A percentile compares a stretch with the other conserved stretches of the same genome.
These are phyloP conservation scores for Verticillium nonalfalfae DNA, from an alignment of 2,329 filamentous ascomycete species.

Conservation along the genomic window DNA sequence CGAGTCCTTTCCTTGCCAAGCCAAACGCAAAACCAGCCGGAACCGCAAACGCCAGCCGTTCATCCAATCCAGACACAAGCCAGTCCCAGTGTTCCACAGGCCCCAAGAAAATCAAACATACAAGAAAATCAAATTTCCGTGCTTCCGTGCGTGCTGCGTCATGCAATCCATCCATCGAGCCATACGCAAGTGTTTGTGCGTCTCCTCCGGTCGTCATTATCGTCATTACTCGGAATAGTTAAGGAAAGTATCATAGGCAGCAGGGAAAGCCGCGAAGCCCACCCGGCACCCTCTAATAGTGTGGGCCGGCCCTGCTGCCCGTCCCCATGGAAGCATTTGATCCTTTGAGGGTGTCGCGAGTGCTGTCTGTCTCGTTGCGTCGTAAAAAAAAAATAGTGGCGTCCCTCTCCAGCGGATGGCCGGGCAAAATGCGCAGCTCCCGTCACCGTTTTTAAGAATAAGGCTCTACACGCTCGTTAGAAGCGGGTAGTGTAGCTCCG, in stretches of 20 bases:
- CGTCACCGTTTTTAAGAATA: background rate
- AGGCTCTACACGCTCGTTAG: slow-evolving; percentile 13
- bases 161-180: background rate
- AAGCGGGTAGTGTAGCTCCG: slow-evolving; percentile 30
- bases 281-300: slow-evolving; percentile 1
- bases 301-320: background rate
- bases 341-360: background rate
- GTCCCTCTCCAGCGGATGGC: slow-evolving; percentile 5
- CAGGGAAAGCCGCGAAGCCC: slow-evolving; percentile 1
- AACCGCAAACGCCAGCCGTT: background rate
- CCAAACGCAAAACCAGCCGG: background rate
- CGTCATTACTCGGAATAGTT: background rate
- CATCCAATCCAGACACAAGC: background rate
- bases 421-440: background rate
- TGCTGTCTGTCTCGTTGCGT: slow-evolving; percentile 11
- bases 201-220: slow-evolving; percentile 1
- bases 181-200: background rate
- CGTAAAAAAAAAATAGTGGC: slow-evolving; percentile 6
- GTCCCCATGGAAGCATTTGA: background rate
- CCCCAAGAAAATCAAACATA: background rate
- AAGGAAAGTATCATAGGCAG: background rate
- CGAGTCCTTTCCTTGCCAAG: background rate
- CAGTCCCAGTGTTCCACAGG: background rate
- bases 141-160: background rate
- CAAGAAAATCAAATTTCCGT: background rate